These are phyloP conservation scores for Ustulina deusta DNA, from an alignment of 2,329 filamentous ascomycete genomes.

Conservation along the genomic window DNA sequence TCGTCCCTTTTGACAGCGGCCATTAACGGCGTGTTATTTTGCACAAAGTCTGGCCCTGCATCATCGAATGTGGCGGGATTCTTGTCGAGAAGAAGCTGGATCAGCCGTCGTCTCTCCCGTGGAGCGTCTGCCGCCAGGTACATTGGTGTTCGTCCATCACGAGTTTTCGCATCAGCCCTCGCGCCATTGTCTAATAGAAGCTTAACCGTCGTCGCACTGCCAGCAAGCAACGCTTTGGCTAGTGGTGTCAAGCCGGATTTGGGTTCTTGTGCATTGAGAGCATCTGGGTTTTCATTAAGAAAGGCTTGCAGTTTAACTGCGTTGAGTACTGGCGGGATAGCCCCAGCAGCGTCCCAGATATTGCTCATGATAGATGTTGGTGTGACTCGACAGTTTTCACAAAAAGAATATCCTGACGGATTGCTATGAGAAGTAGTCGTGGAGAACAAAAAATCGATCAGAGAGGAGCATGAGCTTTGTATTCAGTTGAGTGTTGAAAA, in stretches of 20 bases:
- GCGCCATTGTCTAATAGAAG: slow-evolving; percentile 37
- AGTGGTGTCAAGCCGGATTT: slow-evolving; percentile 37
- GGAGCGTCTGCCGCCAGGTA: slow-evolving; percentile 35
- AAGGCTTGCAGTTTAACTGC: slow-evolving; percentile 26
- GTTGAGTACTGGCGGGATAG: slow-evolving; percentile 31
- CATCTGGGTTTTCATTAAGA: slow-evolving; percentile 10
- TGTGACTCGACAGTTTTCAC: neutral
- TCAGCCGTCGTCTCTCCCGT: slow-evolving; percentile 29
- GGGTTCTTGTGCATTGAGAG: slow-evolving; percentile 25
- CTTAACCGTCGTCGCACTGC: slow-evolving; percentile 30
- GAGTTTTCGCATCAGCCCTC: slow-evolving; percentile 33
- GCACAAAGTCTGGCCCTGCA: slow-evolving; percentile 20
- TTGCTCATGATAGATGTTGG: slow-evolving; percentile 27
- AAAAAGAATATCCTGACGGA: neutral
- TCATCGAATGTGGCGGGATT: slow-evolving; percentile 36
- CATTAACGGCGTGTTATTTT: slow-evolving; percentile 38
- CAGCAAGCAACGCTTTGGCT: slow-evolving; percentile 30
- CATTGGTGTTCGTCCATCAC: slow-evolving; percentile 37
- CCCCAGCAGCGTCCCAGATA: slow-evolving; percentile 38
- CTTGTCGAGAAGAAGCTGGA: slow-evolving; percentile 39
- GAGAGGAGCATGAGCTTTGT: slow-evolving; percentile 8
- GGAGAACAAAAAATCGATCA: neutral
- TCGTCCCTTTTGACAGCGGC: slow-evolving; percentile 36
- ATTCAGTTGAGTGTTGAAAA: slow-evolving; percentile 4
- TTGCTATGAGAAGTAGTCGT: neutral